Base-by-base conservation (phyloP, 1,284 basidiomycete species). In the Coriolopsis trogii region DNA sequence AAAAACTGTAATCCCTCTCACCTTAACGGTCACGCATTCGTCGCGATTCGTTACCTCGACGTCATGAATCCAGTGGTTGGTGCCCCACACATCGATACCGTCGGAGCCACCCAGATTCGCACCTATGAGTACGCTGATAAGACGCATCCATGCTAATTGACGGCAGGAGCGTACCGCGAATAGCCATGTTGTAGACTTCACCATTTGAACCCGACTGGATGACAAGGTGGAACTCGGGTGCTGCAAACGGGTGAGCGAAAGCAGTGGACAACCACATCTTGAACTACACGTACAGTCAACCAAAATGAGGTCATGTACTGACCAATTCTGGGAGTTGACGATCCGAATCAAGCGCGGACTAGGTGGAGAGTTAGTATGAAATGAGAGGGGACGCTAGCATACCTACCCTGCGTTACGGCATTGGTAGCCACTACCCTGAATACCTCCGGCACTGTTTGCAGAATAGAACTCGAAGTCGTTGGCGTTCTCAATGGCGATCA, bases 401-500 rank as follows among this genome's bases (percentile, higher is more conserved):
- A 8, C 59, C 25, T 39, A 69, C 68, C 68, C 69, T 21, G 66
- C 63, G 42, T 72, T 72, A n/a, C 70, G 64, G 40, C 58, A 62
- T 38, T 68, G 62, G 49, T 69, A 70, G 9, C 69, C 70, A 37
- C 55, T 51, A 2, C 69, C 70, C 52, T 70, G 69, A 44, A 73
- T 68, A 6, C 65, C 69, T n/a, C 71, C 71, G 0, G 66, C 64
- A 38, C 68, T 68, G 50, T 65, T 73, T 41, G 65, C 65, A 23
- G 69, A 71, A 53, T 65, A 73, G 49, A 73, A 63, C 53, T 73
- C 71, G 46, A 73, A 70, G 59, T 73, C 69, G 41, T 67, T 60
- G 21, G 70, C 69, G 41, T 69, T 69, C 42, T 67, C 41, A 16
- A 70, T 62, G 15, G 59, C 61, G 26, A 70, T 65, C 69, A 70